Evolutionary conservation across 306 rosid species (phyloP), one percentile per base, ranked within the genome.

Genomic region (Fragaria nilgerrensis): DNA sequence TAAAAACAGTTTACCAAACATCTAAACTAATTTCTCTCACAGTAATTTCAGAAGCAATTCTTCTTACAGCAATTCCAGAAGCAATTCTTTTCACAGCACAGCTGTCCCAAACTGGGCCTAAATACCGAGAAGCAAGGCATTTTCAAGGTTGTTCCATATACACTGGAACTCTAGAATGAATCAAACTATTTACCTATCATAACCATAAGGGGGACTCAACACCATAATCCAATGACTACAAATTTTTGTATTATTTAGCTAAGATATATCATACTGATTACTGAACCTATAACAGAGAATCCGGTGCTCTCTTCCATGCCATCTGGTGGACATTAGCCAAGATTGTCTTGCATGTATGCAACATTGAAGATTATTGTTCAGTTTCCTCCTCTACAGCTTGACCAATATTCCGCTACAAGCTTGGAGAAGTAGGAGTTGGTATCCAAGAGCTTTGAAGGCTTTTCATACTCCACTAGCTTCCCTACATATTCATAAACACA

Each of bases 371-470:
- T 22, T 37, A 36, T 43, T 43, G 14, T 22, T 45, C 86, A 80
- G 72, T 80, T 87, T 79, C 79, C 85, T 68, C 79, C 85, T 61
- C 36, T 84, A 86, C 87, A 81, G 79, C 92, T 89, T 13, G 95
- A 84, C 96, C 96, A 93, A 76, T 93, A 93, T 61, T 93, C 95
- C 66, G 89, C 89, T 17, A 91, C 98, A 74, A 93, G 90, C 86
- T 81, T 89, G 9, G 96, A 84, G 84, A 91, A 89, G 25, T 89
- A 86, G 22, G 96, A 93, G 74, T 83, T 88, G 2, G 86, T 85
- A 50, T 86, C 88, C 85, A 87, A 47, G 29, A 93, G 85, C 81
- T 75, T 89, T 25, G 89, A 85, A 36, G 97, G 98, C 64, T 87
- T 84, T n/a, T 89, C 92, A 83, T 87, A 88, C 77, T 93, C 98